phyloP scores from a whole-genome alignment of 768 basidiomycete genomes.

The Chiua virens region DNA sequence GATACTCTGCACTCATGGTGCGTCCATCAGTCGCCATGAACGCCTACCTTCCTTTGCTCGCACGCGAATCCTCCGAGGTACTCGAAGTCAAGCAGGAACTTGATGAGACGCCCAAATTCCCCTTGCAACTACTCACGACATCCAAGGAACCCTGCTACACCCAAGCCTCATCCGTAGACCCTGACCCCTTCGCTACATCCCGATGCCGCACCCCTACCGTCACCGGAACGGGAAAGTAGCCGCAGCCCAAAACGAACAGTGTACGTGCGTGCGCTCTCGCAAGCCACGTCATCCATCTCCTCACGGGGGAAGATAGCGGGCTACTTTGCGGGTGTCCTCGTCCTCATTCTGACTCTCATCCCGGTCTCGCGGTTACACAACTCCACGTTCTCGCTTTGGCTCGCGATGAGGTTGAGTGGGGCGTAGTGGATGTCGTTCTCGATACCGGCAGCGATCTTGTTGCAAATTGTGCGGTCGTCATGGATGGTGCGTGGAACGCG shows the following conservation, averaged over 20 bases:
- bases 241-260: slow-evolving; percentile 33
- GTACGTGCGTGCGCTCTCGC: slow-evolving; percentile 62
- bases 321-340: slow-evolving; percentile 78
- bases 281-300: slow-evolving; percentile 78
- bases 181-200: slow-evolving; percentile 39
- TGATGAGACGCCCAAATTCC: slow-evolving; percentile 5
- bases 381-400: slow-evolving; percentile 73
- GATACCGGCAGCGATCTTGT: slow-evolving; percentile 73
- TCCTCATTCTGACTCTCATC: slow-evolving; percentile 71
- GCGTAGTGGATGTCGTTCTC: slow-evolving; percentile 87
- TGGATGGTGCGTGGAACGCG: slow-evolving; percentile 42
- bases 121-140: no score
- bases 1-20: slow-evolving; percentile 76
- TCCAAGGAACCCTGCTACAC: neutral
- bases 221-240: neutral
- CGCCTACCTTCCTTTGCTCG: slow-evolving; percentile 78
- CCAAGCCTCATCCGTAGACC: slow-evolving; percentile 20
- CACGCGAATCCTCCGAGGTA: slow-evolving; percentile 64
- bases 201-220: neutral
- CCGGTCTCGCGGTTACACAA: slow-evolving; percentile 75
- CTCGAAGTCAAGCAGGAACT: slow-evolving; percentile 39
- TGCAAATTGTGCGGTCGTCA: slow-evolving; percentile 35
- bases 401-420: slow-evolving; percentile 84
- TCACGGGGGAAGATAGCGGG: slow-evolving; percentile 84
- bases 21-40: slow-evolving; percentile 86